phyloP scores from a whole-genome alignment of 2,329 filamentous ascomycete genomes.

The Neoscytalidium dimidiatum region DNA sequence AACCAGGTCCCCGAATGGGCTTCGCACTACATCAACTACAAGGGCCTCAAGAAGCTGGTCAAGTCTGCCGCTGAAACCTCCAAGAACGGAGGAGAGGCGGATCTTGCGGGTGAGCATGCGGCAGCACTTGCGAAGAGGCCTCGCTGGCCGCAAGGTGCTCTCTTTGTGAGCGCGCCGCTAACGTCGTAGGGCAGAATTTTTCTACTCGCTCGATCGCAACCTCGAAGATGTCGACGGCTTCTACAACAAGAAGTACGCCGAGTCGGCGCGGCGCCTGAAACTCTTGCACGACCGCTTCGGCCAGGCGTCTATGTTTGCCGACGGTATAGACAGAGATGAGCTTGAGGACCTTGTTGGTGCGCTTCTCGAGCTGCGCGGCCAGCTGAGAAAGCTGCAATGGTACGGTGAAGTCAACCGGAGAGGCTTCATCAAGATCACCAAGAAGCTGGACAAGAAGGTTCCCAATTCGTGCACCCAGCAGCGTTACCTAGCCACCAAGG shows the following conservation, averaged over 20 bases:
- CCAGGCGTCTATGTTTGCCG: slow-evolving; percentile 65
- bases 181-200: slow-evolving; percentile 70
- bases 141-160: neutral
- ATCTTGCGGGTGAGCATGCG: slow-evolving; percentile 78
- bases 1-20: slow-evolving; percentile 90
- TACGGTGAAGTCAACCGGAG: slow-evolving; percentile 95
- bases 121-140: slow-evolving; percentile 13
- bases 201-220: slow-evolving; percentile 94
- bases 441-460: slow-evolving; percentile 97
- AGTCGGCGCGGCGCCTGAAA: slow-evolving; percentile 80
- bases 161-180: slow-evolving; percentile 1
- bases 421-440: slow-evolving; percentile 97
- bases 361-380: slow-evolving; percentile 81
- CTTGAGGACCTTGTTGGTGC: slow-evolving; percentile 88
- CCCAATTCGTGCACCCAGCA: slow-evolving; percentile 74
- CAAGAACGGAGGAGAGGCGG: slow-evolving; percentile 69
- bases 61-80: slow-evolving; percentile 71
- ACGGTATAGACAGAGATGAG: slow-evolving; percentile 82
- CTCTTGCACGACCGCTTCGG: slow-evolving; percentile 88
- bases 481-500: slow-evolving; percentile 85
- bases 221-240: slow-evolving; percentile 96
- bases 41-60: slow-evolving; percentile 91
- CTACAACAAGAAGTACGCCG: slow-evolving; percentile 93
- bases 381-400: slow-evolving; percentile 91
- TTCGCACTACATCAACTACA: slow-evolving; percentile 83